These are phyloP conservation scores for Marsdenia floribunda DNA, from an alignment of 257 asterid species.

Conservation along the genomic window DNA sequence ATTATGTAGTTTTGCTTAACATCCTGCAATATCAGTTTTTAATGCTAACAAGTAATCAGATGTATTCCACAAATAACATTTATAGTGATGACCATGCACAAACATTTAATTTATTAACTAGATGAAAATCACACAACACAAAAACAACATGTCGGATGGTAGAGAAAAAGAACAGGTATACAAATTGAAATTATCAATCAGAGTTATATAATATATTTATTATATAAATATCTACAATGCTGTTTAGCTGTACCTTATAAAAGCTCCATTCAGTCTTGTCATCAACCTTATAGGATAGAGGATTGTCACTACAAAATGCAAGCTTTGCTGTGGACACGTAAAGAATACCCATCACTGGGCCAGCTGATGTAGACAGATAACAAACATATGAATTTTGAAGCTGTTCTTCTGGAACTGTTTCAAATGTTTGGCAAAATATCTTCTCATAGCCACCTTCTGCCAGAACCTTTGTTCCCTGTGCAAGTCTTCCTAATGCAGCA, in stretches of 20 bases:
- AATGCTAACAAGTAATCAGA: neutral
- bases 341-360: slow-evolving; percentile 81
- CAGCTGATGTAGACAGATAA: slow-evolving; percentile 91
- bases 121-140: neutral
- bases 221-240: neutral
- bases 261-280: slow-evolving; percentile 74
- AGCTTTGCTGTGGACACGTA: slow-evolving; percentile 75
- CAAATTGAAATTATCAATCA: neutral
- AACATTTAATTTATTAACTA: neutral
- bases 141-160: neutral
- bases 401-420: slow-evolving; percentile 64
- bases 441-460: slow-evolving; percentile 97
- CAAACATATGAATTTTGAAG: slow-evolving; percentile 71
- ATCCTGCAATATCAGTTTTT: neutral
- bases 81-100: neutral
- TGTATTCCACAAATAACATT: neutral
- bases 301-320: slow-evolving; percentile 87
- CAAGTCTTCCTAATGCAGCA: slow-evolving; percentile 88
- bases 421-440: slow-evolving; percentile 76
- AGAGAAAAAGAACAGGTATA: neutral
- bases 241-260: slow-evolving; percentile 59
- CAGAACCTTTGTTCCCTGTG: slow-evolving; percentile 78
- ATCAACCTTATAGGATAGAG: slow-evolving; percentile 65
- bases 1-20: neutral
- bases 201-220: neutral